Evolutionary conservation across 2,329 filamentous ascomycete species (phyloP).

Genomic region (Aureobasidium uvarum): DNA sequence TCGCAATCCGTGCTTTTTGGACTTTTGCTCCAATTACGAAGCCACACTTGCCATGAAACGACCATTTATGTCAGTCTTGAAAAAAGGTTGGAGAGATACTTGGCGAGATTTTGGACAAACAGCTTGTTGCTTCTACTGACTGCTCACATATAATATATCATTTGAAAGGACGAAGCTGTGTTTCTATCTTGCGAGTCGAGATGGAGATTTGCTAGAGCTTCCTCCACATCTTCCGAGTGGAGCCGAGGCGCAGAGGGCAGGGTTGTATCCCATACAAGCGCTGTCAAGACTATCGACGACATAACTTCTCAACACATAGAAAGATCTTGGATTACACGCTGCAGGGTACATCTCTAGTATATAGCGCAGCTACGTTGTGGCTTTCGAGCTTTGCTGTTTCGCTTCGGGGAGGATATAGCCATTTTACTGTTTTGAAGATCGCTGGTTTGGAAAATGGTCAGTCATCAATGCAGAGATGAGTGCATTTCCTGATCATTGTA

Average conservation of each 20-base stretch:
- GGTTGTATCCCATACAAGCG: not conserved
- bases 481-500: too few species aligned
- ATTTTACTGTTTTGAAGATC: not conserved
- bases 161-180: not conserved
- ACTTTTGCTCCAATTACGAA: not conserved
- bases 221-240: slow-evolving; percentile 1
- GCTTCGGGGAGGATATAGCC: not conserved
- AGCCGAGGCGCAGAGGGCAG: not conserved
- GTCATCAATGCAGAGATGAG: accelerated
- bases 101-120: not conserved
- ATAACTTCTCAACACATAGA: not conserved
- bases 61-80: not conserved
- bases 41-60: slow-evolving; percentile 3
- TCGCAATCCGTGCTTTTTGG: not conserved
- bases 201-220: not conserved
- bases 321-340: too few species aligned
- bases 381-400: not conserved
- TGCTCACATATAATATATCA: not conserved
- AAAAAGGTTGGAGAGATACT: not conserved
- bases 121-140: not conserved
- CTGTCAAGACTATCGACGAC: not conserved
- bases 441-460: not conserved
- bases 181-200: not conserved
- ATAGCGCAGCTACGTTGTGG: not conserved
- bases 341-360: not conserved